Base-by-base conservation (phyloP, 2,329 filamentous ascomycete genomes). In the Dendryphion nanum region DNA sequence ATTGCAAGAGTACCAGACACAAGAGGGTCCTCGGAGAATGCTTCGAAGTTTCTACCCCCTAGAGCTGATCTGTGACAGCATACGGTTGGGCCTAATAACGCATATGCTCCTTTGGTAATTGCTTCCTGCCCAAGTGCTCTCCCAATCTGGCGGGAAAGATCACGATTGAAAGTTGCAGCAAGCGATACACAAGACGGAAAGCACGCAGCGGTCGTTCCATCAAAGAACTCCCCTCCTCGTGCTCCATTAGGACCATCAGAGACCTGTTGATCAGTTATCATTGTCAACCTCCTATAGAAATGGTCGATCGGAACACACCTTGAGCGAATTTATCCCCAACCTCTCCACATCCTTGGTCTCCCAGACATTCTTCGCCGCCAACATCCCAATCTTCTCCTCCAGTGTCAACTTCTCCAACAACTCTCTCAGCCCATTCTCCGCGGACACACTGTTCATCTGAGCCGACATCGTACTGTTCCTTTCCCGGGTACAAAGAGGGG, bases 181-280 rank as follows among this genome's bases (percentile, higher is more conserved):
- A 89, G 72, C 1, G 82, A 85, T 35, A 86, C 81, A 40, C 83
- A 83, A 46, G 84, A 87, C 6, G 85, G 85, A 45, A 89, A 83
- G 33, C 86, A 77, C 13, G 85, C 85, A 16, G 85, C 84, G 66
- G 84, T 62, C 8, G 64, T 70, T 32, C 81, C 77, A 47, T 79
- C 75, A 63, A 83, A 83, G 70, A 82, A 83, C 40, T 73, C 75
- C 1, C 40, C 45, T 18, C 81, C 81, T 41, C 81, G 73, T n/a
- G 81, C 74, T 33, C 82, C 82, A 53, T 84, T 84, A 31, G 82
- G 82, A 0, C 82, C 81, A 46, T 85, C 82, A 18, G 77, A 76
- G 28, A 81, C 67, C 18, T 80, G 18, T 21, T 16, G 16, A 16
- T 15, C 12, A 13, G 20, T 35, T 5, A 33, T 7, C 7, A 20